Base-by-base conservation (phyloP, 768 basidiomycete species). In the Tylopilus intermedius region DNA sequence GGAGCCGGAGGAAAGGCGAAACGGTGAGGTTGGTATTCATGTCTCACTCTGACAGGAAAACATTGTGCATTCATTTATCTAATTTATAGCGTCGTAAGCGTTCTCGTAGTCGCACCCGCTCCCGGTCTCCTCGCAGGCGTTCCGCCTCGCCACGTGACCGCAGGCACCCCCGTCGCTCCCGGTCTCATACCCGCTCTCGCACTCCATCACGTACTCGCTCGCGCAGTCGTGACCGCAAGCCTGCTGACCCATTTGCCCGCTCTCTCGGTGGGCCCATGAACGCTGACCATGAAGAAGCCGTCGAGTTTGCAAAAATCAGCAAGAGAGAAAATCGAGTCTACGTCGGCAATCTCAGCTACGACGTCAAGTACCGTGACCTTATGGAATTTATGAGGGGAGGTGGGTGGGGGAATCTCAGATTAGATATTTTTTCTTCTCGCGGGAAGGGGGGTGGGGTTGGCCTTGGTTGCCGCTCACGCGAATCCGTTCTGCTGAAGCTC, bases 371-470 rank as follows among this genome's bases (percentile, higher is more conserved):
- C 76, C 83, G 93, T 74, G 96, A 98, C 78, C 79, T 99, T 73
- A 93, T 94, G 83, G 93, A 97, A 84, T 97, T 96, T 71, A 95
- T 96, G 93, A 82, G 90, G 87, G 90, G 91, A 93, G 94, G 94
- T 96, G 90, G 88, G 94, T 94, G 75, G 83, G 82, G 83, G 85
- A 80, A 82, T 83, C 77, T 77, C 74, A 79, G 75, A 66, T 75
- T 72, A 71, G 70, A 70, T 53, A 59, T 71, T 84, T 75, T 82
- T 79, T 71, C 74, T 69, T 74, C 65, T 71, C 64, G 58, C 67
- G 71, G 59, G 64, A 66, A 53, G 51, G 67, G 65, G 65, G 62
- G 18, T 18, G 18, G 64, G 55, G 3, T 37, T 52, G 51, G 56
- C 55, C 32, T 48, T 59, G 68, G 64, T 58, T 62, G 64, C 62